Evolutionary conservation across 2,329 filamentous ascomycete genomes (phyloP).

Genomic region (Tolypocladium guangdongense): DNA sequence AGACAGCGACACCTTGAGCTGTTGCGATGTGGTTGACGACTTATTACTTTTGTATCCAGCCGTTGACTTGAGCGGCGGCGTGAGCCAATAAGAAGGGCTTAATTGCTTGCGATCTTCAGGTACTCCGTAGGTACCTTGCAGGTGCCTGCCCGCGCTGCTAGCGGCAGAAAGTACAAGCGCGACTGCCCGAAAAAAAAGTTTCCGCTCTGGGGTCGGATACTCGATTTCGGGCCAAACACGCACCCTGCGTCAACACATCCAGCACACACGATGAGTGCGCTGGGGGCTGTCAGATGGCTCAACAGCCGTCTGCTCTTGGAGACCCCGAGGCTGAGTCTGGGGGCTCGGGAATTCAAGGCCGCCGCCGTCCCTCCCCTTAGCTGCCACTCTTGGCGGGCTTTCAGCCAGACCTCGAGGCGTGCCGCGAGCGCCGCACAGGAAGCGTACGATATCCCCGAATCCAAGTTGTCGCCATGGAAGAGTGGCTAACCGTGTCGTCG

Average conservation of each 20-base stretch:
- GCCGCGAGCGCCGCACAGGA: constrained; percentile 27
- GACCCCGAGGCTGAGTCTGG: constrained; percentile 15
- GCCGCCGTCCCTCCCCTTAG: constrained; percentile 10
- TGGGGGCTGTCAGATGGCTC: constrained; percentile 28
- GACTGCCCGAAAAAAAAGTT: neutral
- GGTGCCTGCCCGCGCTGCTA: neutral
- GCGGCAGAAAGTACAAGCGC: neutral
- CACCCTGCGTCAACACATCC: neutral
- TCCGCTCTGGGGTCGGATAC: neutral
- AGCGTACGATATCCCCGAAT: constrained; percentile 20
- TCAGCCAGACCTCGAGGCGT: constrained; percentile 20
- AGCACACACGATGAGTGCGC: constrained; percentile 26
- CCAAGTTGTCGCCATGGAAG: neutral
- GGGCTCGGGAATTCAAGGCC: constrained; percentile 15
- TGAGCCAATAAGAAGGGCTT: neutral
- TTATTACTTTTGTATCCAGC: no score
- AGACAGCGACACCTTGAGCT: no score
- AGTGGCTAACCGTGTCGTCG: constrained; percentile 5
- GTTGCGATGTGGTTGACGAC: no score
- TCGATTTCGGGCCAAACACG: neutral
- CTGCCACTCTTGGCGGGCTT: constrained; percentile 17
- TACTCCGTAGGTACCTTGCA: neutral
- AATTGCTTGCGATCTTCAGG: neutral
- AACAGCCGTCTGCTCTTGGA: constrained; percentile 25
- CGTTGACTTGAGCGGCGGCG: no score